phyloP scores from a whole-genome alignment of 2,329 filamentous ascomycete species.

The Thelonectria blattea region DNA sequence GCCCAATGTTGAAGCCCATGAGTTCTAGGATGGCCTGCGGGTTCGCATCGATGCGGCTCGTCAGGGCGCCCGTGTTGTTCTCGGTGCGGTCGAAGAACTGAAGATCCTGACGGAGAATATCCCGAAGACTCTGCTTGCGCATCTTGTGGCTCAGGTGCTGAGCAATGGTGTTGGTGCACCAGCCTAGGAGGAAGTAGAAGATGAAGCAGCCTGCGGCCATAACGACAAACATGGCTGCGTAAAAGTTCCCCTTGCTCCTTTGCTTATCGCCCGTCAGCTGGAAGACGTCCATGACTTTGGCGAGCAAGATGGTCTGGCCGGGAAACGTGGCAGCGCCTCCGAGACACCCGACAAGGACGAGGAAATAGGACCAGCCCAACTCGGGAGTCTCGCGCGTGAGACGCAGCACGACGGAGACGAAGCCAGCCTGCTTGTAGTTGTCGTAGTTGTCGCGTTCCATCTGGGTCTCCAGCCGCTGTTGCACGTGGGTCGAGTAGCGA shows the following conservation, averaged over 20 bases:
- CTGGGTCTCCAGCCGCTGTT: constrained; percentile 41
- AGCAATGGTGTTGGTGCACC: constrained; percentile 41
- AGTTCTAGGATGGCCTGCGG: constrained; percentile 49
- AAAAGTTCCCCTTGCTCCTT: constrained; percentile 55
- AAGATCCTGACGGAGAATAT: constrained; percentile 49
- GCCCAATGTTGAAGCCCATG: constrained; percentile 50
- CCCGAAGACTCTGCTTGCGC: constrained; percentile 35
- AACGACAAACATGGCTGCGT: constrained; percentile 61
- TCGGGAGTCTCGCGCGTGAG: constrained; percentile 48
- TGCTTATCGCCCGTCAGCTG: constrained; percentile 41
- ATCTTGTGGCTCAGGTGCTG: constrained; percentile 39
- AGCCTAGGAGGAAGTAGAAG: constrained; percentile 50
- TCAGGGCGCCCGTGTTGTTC: constrained; percentile 47
- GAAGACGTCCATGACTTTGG: constrained; percentile 51
- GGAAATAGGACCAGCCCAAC: constrained; percentile 44
- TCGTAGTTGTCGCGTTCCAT: constrained; percentile 48
- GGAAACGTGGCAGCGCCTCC: constrained; percentile 47
- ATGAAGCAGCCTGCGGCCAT: constrained; percentile 53
- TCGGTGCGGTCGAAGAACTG: constrained; percentile 51
- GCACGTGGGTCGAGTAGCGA: constrained; percentile 40
- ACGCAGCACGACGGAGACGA: constrained; percentile 40
- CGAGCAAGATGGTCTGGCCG: constrained; percentile 51
- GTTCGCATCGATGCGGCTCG: constrained; percentile 45
- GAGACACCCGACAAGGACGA: constrained; percentile 40
- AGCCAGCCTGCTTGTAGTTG: constrained; percentile 40